Base-by-base conservation (phyloP, 176 grass and related monocot species). In the Aegilops umbellulata region DNA sequence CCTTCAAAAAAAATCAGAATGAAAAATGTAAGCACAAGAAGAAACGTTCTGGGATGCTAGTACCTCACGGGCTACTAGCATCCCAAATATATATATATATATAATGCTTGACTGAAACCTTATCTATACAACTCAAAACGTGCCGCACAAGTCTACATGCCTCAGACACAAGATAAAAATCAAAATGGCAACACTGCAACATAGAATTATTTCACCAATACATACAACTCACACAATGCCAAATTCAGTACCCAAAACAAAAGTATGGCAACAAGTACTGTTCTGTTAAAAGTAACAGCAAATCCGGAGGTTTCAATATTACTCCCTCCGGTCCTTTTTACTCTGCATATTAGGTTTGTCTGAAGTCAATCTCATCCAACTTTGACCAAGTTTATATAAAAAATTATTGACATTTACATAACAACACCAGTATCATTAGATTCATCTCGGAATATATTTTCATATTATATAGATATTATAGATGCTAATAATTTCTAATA, bases 1-100 rank as follows among this genome's bases (percentile, higher is more conserved):
- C 96, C 96, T 98, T 80, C 42, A 79, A 80, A 89, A 76, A 22
- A 78, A 26, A 58, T 60, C 24, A 51, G 65, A 88, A 77, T 53
- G 39, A 47, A 86, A 61, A 74, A 66, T 22, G 13, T 72, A 13
- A 90, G 38, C 74, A 29, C 8, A 84, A 10, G 42, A 84, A 10
- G 42, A 71, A 78, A 15, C 35, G 74, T 68, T 42, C 7, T 38
- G 36, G 36, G 36, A 38, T 38, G 36, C 36, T 38, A 38, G 36
- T 38, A 38, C 36, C 36, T 38, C 36, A 38, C 36, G 36, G 36
- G 36, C 35, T 36, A 36, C 35, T 36, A 36, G 35, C 35, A 36
- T 36, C 35, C 35, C 35, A 38, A 38, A 38, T 9, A 38, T 7
- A 35, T 62, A 19, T 19, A 19, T 31, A 3, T 47, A 66, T n/a